A percentile compares a stretch with the other conserved stretches of the same genome.
Evolutionary conservation across 2,329 filamentous ascomycete genomes (phyloP).

Genomic region (Pseudogymnoascus sp.): DNA sequence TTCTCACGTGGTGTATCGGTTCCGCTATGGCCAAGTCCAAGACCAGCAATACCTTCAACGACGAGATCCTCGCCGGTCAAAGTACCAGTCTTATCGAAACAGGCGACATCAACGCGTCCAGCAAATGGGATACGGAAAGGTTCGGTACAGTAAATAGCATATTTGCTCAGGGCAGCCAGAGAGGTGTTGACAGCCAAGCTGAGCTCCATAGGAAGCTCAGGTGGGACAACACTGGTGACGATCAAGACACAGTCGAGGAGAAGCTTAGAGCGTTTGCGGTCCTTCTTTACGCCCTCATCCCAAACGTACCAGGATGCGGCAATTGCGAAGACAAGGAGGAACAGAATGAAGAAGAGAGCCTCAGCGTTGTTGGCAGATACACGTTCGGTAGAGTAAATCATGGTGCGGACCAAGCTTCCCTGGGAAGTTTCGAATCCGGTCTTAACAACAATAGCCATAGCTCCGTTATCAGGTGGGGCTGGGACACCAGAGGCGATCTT

Average conservation of each 20-base stretch:
- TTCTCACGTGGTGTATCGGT: constrained; percentile 58
- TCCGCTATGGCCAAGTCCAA: constrained; percentile 62
- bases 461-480: constrained; percentile 83
- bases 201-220: constrained; percentile 95
- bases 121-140: constrained; percentile 97
- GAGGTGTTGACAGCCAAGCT: constrained; percentile 96
- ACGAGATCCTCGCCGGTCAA: constrained; percentile 94
- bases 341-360: constrained; percentile 94
- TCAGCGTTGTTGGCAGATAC: constrained; percentile 98
- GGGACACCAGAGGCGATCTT: constrained; percentile 69
- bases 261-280: constrained; percentile 94
- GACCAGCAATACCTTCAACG: constrained; percentile 90
- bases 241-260: constrained; percentile 96
- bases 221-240: constrained; percentile 95
- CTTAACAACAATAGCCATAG: constrained; percentile 89
- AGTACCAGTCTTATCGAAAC: constrained; percentile 98
- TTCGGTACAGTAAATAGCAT: constrained; percentile 97
- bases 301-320: constrained; percentile 99
- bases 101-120: constrained; percentile 89
- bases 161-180: constrained; percentile 86
- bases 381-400: constrained; percentile 98
- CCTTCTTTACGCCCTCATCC: constrained; percentile 89
- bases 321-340: constrained; percentile 90
- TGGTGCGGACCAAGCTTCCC: constrained; percentile 92
- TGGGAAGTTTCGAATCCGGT: constrained; percentile 98